A percentile compares a stretch with the other conserved stretches of the same genome.
These are phyloP conservation scores for Verbena officinalis DNA, from an alignment of 257 asterid species.

Conservation along the genomic window DNA sequence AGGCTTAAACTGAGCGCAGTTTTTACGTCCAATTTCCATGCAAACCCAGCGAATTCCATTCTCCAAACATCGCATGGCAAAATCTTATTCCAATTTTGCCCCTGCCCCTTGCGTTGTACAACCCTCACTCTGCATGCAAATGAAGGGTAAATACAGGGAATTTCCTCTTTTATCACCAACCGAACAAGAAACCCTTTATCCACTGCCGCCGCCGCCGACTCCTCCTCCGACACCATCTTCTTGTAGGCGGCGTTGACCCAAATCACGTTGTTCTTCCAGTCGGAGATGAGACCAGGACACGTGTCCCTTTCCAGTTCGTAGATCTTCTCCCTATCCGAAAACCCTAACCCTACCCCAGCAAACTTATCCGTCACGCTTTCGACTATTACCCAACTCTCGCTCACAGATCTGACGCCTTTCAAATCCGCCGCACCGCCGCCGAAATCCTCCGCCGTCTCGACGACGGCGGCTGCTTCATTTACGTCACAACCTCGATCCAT, in stretches of 20 bases:
- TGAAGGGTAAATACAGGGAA: conserved; percentile 40
- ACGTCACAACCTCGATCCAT: background rate
- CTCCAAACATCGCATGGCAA: conserved; percentile 56
- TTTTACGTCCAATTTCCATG: conserved; percentile 56
- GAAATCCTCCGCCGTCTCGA: conserved; percentile 7
- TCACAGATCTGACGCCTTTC: conserved; percentile 17
- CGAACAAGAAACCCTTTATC: conserved; percentile 37
- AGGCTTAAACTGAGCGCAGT: conserved; percentile 47
- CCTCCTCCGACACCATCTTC: conserved; percentile 36
- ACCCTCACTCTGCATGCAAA: conserved; percentile 56
- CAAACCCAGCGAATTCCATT: conserved; percentile 51
- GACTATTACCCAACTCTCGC: conserved; percentile 39
- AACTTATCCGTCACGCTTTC: conserved; percentile 43
- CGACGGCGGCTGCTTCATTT: conserved; percentile 10
- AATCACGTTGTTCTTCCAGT: conserved; percentile 38
- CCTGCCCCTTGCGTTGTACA: conserved; percentile 25
- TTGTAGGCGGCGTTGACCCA: conserved; percentile 51
- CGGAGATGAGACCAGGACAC: conserved; percentile 53
- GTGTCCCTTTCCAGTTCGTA: conserved; percentile 41
- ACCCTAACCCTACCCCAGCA: conserved; percentile 47
- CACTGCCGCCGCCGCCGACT: background rate
- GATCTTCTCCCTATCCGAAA: conserved; percentile 48
- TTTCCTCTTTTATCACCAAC: conserved; percentile 42
- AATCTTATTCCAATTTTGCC: conserved; percentile 42
- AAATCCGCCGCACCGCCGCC: conserved; percentile 14